Base-by-base conservation (phyloP, 108 stramenopile species). In the Pseudonitzschia multiseries region DNA sequence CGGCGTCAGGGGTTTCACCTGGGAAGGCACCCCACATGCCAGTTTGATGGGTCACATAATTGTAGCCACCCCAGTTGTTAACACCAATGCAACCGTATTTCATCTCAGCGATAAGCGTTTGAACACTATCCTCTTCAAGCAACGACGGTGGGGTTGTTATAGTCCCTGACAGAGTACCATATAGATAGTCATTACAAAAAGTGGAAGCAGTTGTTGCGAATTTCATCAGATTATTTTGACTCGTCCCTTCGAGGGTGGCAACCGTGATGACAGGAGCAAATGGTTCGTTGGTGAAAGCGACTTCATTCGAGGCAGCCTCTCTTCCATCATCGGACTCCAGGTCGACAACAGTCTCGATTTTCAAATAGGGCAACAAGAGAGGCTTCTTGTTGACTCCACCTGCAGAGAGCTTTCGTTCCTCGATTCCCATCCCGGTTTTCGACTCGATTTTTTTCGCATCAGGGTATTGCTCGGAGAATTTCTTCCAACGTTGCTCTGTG, bases 221-320 rank as follows among this genome's bases (percentile, higher is more conserved):
- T 20, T 42, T 20, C 28, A 43, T 40, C 8, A 65, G n/a, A 36
- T 20, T 29, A 0, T 46, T 65, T 2, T 62, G 60, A 10, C 40
- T 0, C 1, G 60, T 62, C n/a, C 31, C 41, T 26, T 65, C n/a
- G 46, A 77, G 50, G 10, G 57, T 61, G 17, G 62, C 46, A 67
- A 77, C 36, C 29, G 72, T 62, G 33, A 68, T 56, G 5, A 81
- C 64, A 15, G 80, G 80, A 18, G 69, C 60, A 67, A 81, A 81
- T 20, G 74, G 72, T 59, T 81, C 80, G 44, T 76, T 64, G 24
- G 4, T 27, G 10, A 81, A 67, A 42, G 70, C 75, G 57, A 72
- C 71, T 42, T 77, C 80, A 28, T 81, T 52, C 36, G 10, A 14
- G 18, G 67, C 80, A n/a, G 32, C 52, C 9, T 62, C 62, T 43